These are phyloP conservation scores for Epichloe gansuensis DNA, from an alignment of 2,329 filamentous ascomycete genomes.

Conservation along the genomic window DNA sequence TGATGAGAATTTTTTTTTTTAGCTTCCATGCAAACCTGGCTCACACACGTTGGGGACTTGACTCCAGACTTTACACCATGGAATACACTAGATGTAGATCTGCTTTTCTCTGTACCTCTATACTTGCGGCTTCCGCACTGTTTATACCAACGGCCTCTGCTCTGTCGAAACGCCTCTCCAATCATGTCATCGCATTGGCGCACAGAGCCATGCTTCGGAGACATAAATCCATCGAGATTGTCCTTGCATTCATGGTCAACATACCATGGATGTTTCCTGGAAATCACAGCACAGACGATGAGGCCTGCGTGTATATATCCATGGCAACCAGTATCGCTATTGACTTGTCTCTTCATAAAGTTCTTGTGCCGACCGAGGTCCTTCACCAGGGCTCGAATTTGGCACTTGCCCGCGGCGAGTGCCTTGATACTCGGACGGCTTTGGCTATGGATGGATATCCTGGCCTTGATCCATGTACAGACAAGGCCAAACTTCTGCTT, in stretches of 20 bases:
- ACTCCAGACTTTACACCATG: slow-evolving; percentile 51
- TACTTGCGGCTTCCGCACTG: slow-evolving; percentile 54
- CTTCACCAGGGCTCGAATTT: slow-evolving; percentile 30
- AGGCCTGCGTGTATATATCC: slow-evolving; percentile 58
- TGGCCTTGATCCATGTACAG: slow-evolving; percentile 46
- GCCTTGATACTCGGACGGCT: slow-evolving; percentile 53
- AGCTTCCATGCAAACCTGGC: slow-evolving; percentile 59
- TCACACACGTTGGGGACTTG: slow-evolving; percentile 63
- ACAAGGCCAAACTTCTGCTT: slow-evolving; percentile 46
- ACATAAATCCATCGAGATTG: slow-evolving; percentile 58
- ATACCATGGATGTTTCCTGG: slow-evolving; percentile 64
- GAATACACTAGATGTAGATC: slow-evolving; percentile 54
- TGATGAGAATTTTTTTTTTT: neutral
- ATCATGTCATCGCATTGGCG: slow-evolving; percentile 50
- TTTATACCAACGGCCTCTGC: slow-evolving; percentile 52
- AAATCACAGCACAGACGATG: slow-evolving; percentile 55
- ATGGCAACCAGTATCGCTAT: slow-evolving; percentile 57
- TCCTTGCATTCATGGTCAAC: slow-evolving; percentile 63
- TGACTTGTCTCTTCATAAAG: slow-evolving; percentile 57
- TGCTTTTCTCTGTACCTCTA: slow-evolving; percentile 58
- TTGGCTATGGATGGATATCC: slow-evolving; percentile 55
- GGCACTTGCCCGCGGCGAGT: slow-evolving; percentile 49
- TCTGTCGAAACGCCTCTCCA: slow-evolving; percentile 50
- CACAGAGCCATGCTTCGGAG: slow-evolving; percentile 48
- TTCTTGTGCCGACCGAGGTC: slow-evolving; percentile 42